Base-by-base conservation (phyloP, 2,329 filamentous ascomycete genomes). In the Pestalotiopsis sp. region DNA sequence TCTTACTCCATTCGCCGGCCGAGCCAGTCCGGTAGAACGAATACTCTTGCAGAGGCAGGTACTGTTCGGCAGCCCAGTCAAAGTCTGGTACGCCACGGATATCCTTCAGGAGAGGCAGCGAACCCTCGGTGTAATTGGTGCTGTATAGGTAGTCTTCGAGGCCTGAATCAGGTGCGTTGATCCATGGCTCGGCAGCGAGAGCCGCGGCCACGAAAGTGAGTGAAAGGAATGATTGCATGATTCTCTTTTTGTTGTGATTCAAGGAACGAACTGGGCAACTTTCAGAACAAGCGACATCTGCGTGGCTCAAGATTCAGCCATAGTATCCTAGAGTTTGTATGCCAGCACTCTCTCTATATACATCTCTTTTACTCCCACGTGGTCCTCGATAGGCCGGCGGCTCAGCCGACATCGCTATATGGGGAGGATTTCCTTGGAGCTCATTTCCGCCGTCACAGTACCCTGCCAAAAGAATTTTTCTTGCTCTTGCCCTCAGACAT, bases 1-100 rank as follows among this genome's bases (percentile, higher is more conserved):
- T 52, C n/a, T 52, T 64, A 72, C 72, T 76, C 83, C 82, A 86
- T 73, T 86, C 84, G 61, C 84, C 83, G 3, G 81, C 84, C 7
- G 84, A 83, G 17, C 81, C 84, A 68, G 81, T 83, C 36, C 84
- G 81, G 76, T 86, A 86, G 77, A 84, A 86, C 14, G 84, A 81
- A 70, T 84, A 86, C 36, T 81, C 73, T 25, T 80, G 77, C 38
- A 73, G 74, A 66, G 80, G 79, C 71, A 86, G 76, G 70, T 80
- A 77, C 67, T 83, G 80, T 13, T 82, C 79, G 20, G 84, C 84
- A 4, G 82, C 83, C 76, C 79, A 86, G 65, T 86, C 84, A 68
- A 87, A 87, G 75, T 86, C 84, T 7, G 83, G 83, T 13, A 86
- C 76, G 13, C 79, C 81, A 0, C 82, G 78, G 20, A 86, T 82